These are phyloP conservation scores for Trametes sp. DNA, from an alignment of 1,284 basidiomycete species.

Conservation along the genomic window DNA sequence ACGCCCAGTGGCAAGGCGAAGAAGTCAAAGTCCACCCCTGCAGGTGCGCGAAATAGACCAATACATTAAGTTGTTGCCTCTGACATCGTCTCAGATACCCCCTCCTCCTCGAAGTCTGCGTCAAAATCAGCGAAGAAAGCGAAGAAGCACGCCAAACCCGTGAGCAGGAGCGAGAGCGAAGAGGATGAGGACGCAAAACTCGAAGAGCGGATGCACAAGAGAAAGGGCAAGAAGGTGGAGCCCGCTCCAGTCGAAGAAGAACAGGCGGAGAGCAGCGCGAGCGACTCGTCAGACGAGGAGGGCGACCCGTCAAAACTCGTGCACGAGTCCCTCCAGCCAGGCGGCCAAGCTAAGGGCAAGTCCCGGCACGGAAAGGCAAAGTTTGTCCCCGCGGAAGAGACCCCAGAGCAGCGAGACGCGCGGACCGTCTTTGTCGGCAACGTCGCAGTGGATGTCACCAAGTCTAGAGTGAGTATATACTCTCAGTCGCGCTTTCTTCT, in stretches of 20 bases:
- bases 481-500: conserved; percentile 2
- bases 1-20: conserved; percentile 24
- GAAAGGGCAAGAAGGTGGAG: conserved; percentile 15
- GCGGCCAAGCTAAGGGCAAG: conserved; percentile 29
- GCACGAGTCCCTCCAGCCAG: conserved; percentile 50
- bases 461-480: conserved; percentile 66
- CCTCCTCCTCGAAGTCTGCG: conserved; percentile 16
- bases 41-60: conserved; percentile 8
- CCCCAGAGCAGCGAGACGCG: conserved; percentile 71
- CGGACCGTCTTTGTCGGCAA: conserved; percentile 97
- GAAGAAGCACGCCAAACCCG: conserved; percentile 1
- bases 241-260: neutral
- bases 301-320: conserved; percentile 50
- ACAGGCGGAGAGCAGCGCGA: conserved; percentile 25
- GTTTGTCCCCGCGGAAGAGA: conserved; percentile 72
- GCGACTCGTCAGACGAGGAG: conserved; percentile 43
- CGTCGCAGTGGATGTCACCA: conserved; percentile 78
- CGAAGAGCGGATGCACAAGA: conserved; percentile 19
- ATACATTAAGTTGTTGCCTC: neutral
- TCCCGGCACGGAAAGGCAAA: conserved; percentile 41
- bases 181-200: conserved; percentile 16
- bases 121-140: conserved; percentile 9
- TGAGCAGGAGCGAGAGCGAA: conserved; percentile 12
- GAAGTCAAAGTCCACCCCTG: conserved; percentile 26
- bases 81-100: neutral